Conservation (phyloP, 306 rosid genomes). For the Trifolium fragiferum region DNA sequence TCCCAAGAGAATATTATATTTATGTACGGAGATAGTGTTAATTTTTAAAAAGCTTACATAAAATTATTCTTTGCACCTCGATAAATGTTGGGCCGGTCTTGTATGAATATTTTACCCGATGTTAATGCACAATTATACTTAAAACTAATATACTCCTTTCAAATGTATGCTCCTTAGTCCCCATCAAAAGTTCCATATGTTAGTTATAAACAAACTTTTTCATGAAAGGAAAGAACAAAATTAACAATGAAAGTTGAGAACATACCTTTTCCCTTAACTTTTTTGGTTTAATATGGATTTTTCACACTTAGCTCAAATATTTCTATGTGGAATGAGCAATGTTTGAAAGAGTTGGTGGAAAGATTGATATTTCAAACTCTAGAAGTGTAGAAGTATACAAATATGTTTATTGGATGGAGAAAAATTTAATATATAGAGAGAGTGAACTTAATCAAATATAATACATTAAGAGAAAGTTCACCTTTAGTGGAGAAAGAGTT, state of each 20-base stretch:
- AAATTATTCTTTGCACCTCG: no score
- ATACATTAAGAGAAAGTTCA: background rate
- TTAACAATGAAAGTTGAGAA: background rate
- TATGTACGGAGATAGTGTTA: no score
- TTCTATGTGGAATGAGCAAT: background rate
- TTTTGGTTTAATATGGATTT: background rate
- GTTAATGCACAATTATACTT: background rate
- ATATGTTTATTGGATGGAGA: background rate
- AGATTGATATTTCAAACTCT: background rate
- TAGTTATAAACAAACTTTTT: background rate
- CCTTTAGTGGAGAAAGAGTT: conserved; percentile 17
- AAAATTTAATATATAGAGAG: background rate
- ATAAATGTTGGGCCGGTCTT: background rate
- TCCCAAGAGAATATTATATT: no score
- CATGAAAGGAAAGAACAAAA: background rate
- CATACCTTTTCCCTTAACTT: conserved; percentile 14
- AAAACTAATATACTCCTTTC: background rate
- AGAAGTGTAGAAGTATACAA: background rate
- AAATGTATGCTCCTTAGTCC: background rate
- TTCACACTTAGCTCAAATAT: background rate
- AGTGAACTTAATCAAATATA: background rate
- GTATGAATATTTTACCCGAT: background rate
- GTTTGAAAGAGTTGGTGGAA: conserved; percentile 4
- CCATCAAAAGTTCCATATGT: background rate
- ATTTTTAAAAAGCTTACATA: no score